phyloP scores from a whole-genome alignment of 23 red algal genomes.

The Gracilaria caudata region DNA sequence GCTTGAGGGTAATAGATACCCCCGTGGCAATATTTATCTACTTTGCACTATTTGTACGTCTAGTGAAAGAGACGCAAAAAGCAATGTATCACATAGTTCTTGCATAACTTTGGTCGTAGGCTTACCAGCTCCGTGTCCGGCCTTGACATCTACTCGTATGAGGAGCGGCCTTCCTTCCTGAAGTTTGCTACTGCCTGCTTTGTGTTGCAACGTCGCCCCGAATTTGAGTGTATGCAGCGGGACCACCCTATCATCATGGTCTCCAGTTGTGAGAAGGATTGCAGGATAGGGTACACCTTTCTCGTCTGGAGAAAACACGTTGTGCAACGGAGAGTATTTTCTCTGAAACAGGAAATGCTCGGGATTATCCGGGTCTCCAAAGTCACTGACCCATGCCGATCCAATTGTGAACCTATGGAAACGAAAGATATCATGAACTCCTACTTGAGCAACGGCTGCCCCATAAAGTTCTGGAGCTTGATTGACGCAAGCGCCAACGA shows the following conservation, averaged over 20 bases:
- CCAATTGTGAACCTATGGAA: conserved; percentile 81
- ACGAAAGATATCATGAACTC: conserved; percentile 77
- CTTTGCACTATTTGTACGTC: conserved; percentile 15
- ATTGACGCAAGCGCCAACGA: conserved; percentile 82
- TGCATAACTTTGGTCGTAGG: conserved; percentile 64
- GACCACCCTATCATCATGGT: conserved; percentile 79
- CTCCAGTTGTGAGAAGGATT: conserved; percentile 69
- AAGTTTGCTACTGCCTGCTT: conserved; percentile 34
- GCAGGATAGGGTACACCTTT: conserved; percentile 68
- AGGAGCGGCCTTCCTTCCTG: conserved; percentile 61
- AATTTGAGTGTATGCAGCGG: conserved; percentile 76
- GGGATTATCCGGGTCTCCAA: conserved; percentile 71
- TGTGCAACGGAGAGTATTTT: conserved; percentile 81
- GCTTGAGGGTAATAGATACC: too few relatives aligned
- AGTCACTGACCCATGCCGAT: conserved; percentile 77
- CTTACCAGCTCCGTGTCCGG: conserved; percentile 87
- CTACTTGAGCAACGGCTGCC: conserved; percentile 77
- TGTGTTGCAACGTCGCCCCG: conserved; percentile 63
- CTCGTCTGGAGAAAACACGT: conserved; percentile 70
- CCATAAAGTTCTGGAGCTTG: conserved; percentile 78
- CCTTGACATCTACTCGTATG: conserved; percentile 76
- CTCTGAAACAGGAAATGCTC: conserved; percentile 69
- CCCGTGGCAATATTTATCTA: too few relatives aligned
- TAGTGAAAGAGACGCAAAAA: conserved; percentile 53
- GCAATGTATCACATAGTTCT: conserved; percentile 71